Evolutionary conservation across 2,329 filamentous ascomycete species (phyloP).

Genomic region (Penicillium sp.): DNA sequence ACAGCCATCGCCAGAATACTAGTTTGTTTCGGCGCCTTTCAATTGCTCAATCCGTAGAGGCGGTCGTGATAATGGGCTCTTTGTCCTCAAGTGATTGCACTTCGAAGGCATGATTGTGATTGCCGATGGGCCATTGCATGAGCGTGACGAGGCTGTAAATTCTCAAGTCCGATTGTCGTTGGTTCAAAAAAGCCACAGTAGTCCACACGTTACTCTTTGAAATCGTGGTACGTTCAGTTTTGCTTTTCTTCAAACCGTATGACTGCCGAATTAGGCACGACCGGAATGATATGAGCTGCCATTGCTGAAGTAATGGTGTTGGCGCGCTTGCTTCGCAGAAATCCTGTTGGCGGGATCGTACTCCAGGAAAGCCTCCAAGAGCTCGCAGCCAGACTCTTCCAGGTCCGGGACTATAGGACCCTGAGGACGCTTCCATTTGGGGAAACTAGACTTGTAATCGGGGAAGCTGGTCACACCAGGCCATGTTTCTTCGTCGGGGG

Average conservation of each 20-base stretch:
- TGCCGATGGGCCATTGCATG: no score
- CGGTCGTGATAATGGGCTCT: no score
- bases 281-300: slow-evolving; percentile 49
- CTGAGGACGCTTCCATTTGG: slow-evolving; percentile 37
- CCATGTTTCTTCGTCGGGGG: slow-evolving; percentile 92
- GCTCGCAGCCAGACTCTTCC: slow-evolving; percentile 58
- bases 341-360: slow-evolving; percentile 85
- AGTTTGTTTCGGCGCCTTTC: no score
- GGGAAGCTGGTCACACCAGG: slow-evolving; percentile 91
- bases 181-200: no score
- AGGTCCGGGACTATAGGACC: slow-evolving; percentile 50
- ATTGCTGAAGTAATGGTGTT: slow-evolving; percentile 75
- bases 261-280: background rate
- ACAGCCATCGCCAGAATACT: no score
- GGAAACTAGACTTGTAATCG: slow-evolving; percentile 93
- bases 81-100: no score
- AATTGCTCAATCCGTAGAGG: no score
- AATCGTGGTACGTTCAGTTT: background rate
- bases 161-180: no score
- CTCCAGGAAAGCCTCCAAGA: slow-evolving; percentile 68
- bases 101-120: no score
- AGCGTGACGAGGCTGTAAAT: no score
- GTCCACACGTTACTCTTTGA: no score
- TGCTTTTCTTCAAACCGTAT: background rate
- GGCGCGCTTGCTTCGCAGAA: slow-evolving; percentile 81